A percentile compares a stretch with the other conserved stretches of the same genome.
Conservation (phyloP, 495 filamentous ascomycete genomes). For the Daldinia vernicosa region DNA sequence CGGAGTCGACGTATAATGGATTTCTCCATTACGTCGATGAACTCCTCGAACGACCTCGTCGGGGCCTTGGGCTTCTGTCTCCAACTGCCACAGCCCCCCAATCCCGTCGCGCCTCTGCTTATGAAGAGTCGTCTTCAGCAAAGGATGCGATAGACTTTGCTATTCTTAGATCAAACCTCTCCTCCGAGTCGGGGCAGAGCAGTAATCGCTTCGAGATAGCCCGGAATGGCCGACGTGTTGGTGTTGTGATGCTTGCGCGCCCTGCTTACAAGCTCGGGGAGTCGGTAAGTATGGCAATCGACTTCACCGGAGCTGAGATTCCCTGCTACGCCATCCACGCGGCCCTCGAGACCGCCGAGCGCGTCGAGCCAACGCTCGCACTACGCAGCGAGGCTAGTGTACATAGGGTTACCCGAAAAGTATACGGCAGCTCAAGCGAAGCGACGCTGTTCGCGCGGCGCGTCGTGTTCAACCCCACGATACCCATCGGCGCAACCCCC, state of each 20-base stretch:
- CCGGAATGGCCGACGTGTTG: slow-evolving; percentile 84
- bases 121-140: slow-evolving; percentile 60
- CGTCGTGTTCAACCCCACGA: slow-evolving; percentile 80
- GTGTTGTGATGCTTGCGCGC: slow-evolving; percentile 86
- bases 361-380: slow-evolving; percentile 78
- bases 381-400: slow-evolving; percentile 86
- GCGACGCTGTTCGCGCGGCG: slow-evolving; percentile 80
- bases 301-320: slow-evolving; percentile 77
- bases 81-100: slow-evolving; percentile 65
- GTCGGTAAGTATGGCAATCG: slow-evolving; percentile 79
- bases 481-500: slow-evolving; percentile 83
- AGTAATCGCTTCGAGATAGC: slow-evolving; percentile 94
- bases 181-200: slow-evolving; percentile 66
- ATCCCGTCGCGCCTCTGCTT: slow-evolving; percentile 63
- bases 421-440: slow-evolving; percentile 78
- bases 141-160: slow-evolving; percentile 92
- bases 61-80: slow-evolving; percentile 70
- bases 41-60: slow-evolving; percentile 70
- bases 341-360: slow-evolving; percentile 81
- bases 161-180: slow-evolving; percentile 78
- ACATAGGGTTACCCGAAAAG: slow-evolving; percentile 80
- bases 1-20: slow-evolving; percentile 60
- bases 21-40: slow-evolving; percentile 83
- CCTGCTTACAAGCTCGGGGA: slow-evolving; percentile 92
- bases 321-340: slow-evolving; percentile 82